phyloP scores from a whole-genome alignment of 306 rosid species.

The Gynostemma pentaphyllum region DNA sequence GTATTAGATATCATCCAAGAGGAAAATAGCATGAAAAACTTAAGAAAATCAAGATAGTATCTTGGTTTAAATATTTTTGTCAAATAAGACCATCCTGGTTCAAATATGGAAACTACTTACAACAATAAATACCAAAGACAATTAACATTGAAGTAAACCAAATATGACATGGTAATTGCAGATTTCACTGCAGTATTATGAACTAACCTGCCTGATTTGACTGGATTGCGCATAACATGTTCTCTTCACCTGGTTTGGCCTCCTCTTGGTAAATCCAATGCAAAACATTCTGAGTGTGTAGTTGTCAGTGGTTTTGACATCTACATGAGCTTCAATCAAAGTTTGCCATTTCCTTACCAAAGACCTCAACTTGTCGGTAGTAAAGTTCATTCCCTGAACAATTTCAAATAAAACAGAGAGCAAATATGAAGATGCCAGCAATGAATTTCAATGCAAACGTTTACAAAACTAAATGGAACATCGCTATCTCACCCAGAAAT shows the following conservation, averaged over 20 bases:
- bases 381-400: slow-evolving; percentile 73
- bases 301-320: slow-evolving; percentile 82
- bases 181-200: background rate
- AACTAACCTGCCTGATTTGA: slow-evolving; percentile 67
- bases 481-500: slow-evolving; percentile 66
- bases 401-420: background rate
- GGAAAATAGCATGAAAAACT: background rate
- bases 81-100: too few relatives aligned
- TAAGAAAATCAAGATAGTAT: too few relatives aligned
- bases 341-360: slow-evolving; percentile 88
- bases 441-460: background rate
- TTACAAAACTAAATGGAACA: background rate
- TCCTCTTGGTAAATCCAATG: slow-evolving; percentile 82
- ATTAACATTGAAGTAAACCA: background rate
- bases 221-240: slow-evolving; percentile 92
- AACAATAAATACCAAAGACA: background rate
- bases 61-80: too few relatives aligned
- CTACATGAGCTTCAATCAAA: slow-evolving; percentile 82
- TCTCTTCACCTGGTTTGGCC: slow-evolving; percentile 79
- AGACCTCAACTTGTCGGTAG: slow-evolving; percentile 86
- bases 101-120: background rate
- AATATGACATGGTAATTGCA: background rate
- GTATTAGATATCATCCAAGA: background rate
- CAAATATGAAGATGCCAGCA: background rate
- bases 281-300: slow-evolving; percentile 81